Percentiles rank a stretch among this genome's conserved stretches.
Evolutionary conservation across 805 yeast genomes (phyloP).

Genomic region (Tetrapisispora namnaoensis): DNA sequence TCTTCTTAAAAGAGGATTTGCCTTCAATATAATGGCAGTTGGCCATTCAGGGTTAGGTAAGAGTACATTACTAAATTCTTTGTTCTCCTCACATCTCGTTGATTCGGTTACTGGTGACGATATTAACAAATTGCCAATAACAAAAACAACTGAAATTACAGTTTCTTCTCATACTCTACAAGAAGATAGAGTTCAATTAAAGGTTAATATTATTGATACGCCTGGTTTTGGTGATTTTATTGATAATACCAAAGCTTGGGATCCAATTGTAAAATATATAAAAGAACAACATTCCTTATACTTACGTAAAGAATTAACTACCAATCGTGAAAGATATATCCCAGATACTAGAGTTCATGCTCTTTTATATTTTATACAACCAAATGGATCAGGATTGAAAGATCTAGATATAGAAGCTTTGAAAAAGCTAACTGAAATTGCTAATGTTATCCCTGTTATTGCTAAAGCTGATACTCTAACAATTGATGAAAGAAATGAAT

Average conservation of each 20-base stretch:
- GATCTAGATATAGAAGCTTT: constrained; percentile 75
- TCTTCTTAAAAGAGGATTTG: constrained; percentile 84
- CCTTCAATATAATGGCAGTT: constrained; percentile 87
- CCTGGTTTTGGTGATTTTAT: constrained; percentile 98
- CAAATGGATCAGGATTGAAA: constrained; percentile 77
- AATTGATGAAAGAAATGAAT: constrained; percentile 66
- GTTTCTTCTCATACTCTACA: constrained; percentile 57
- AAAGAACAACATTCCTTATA: constrained; percentile 91
- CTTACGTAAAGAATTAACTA: constrained; percentile 87
- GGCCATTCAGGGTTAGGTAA: constrained; percentile 93
- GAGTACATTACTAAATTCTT: constrained; percentile 81
- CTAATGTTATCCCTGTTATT: constrained; percentile 90
- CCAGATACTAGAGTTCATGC: constrained; percentile 91
- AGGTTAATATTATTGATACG: constrained; percentile 84
- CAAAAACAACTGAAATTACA: constrained; percentile 78
- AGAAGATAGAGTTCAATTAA: constrained; percentile 82
- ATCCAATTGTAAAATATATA: constrained; percentile 85
- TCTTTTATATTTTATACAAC: constrained; percentile 81
- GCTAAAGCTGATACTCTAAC: constrained; percentile 91
- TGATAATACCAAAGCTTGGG: constrained; percentile 94
- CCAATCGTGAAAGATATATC: constrained; percentile 76
- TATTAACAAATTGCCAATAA: constrained; percentile 57
- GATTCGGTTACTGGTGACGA: constrained; percentile 61
- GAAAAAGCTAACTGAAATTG: constrained; percentile 75
- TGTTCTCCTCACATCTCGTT: constrained; percentile 74